Evolutionary conservation across 306 rosid species (phyloP), one percentile per base, ranked within the genome.

Genomic region (Luffa acutangula): DNA sequence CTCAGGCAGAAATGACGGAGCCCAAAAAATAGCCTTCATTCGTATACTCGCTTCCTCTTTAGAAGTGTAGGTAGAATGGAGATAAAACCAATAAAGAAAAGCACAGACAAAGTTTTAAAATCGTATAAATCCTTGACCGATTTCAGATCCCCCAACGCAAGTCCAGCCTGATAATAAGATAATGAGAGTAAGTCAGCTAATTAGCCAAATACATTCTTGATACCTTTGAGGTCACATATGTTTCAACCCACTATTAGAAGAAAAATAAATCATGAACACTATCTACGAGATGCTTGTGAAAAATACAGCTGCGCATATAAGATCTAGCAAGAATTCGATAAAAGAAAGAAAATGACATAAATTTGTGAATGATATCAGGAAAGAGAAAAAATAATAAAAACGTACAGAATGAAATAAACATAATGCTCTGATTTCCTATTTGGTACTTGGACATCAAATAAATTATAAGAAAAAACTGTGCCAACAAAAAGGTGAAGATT

Each of bases 111-210:
- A 52, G 99, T 96, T 87, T 91, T 96, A 52, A 91, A 90, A 83
- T 96, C 98, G 53, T 93, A 96, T 66, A 96, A 90, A 79, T 96
- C 99, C 89, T 88, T 96, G 79, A 96, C 88, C 18, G 99, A 96
- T 82, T 90, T 91, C 34, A 96, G 92, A 88, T 96, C 99, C 78
- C 98, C 99, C 11, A 96, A 97, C 64, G 99, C 97, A 86, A 91
- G 99, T 78, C 99, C 99, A 84, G 99, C 99, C 99, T 96, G 83
- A 76, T 78, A 80, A 14, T 4, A 81, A 17, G 59, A 60, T 79
- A 33, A 74, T 7, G 72, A 62, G 81, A 78, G 4, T 36, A 17
- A 71, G 60, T 64, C n/a, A 48, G 63, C 43, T 36, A 64, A 64
- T 48, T 63, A n/a, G 56, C 45, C 45, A 33, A 15, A 49, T 12